These are phyloP conservation scores for Metschnikowia santaceciliae DNA, from an alignment of 805 yeast species.

Conservation along the genomic window DNA sequence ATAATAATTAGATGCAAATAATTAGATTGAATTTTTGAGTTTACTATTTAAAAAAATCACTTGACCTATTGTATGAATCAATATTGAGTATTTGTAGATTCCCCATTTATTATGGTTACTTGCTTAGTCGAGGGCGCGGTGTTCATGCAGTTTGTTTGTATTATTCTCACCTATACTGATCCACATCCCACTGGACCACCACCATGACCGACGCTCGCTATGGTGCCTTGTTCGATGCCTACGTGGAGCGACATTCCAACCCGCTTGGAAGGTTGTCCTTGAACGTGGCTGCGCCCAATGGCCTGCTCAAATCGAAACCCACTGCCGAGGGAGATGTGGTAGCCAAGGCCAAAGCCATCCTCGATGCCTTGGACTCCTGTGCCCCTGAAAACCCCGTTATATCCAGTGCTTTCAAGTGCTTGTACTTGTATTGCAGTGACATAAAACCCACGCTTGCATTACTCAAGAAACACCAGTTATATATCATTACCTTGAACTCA, in stretches of 20 bases:
- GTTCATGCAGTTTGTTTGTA: conserved; percentile 6
- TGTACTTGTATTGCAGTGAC: conserved; percentile 3
- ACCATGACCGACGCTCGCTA: conserved; percentile 3
- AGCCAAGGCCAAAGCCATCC: conserved; percentile 1
- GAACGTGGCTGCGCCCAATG: background rate
- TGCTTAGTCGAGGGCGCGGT: conserved; percentile 1
- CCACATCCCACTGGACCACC: background rate
- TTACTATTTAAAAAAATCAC: too few species aligned
- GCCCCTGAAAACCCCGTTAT: background rate
- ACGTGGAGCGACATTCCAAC: conserved; percentile 3
- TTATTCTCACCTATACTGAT: background rate
- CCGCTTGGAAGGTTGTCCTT: conserved; percentile 4
- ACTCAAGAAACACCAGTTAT: conserved; percentile 13
- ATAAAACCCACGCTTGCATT: background rate
- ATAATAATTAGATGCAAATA: too few species aligned
- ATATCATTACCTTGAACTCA: conserved; percentile 10
- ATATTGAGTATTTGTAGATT: too few species aligned
- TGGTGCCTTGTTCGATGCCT: conserved; percentile 4
- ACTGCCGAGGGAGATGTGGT: background rate
- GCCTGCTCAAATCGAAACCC: background rate
- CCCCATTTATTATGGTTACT: too few species aligned
- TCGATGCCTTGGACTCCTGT: background rate
- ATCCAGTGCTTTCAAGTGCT: conserved; percentile 13
- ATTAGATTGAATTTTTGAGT: too few species aligned
- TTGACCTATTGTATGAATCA: too few species aligned